Conservation (phyloP, 2,329 filamentous ascomycete species). For the Cladophialophora carrionii region DNA sequence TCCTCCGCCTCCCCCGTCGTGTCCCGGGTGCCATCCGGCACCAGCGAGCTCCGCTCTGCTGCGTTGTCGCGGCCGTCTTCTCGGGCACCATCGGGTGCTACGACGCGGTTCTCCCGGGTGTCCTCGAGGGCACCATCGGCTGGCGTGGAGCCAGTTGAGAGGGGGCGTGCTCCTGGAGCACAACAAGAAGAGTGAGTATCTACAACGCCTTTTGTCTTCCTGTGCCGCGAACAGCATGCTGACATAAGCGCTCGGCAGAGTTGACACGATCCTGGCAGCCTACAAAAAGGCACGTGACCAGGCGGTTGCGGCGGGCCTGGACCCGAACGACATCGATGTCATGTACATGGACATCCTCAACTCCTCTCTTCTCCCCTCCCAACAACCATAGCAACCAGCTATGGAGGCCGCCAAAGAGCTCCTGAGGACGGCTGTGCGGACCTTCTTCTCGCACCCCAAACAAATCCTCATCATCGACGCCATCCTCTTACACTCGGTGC, state of each 20-base stretch:
- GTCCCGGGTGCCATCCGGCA: background rate
- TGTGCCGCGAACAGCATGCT: background rate
- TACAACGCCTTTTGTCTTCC: background rate
- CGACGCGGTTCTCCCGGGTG: background rate
- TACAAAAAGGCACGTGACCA: constrained; percentile 8
- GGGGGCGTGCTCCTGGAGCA: constrained; percentile 1
- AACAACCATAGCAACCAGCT: constrained; percentile 9
- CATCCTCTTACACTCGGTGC: constrained; percentile 71
- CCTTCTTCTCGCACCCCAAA: constrained; percentile 78
- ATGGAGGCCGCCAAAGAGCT: constrained; percentile 75
- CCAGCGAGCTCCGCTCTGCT: background rate
- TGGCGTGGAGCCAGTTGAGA: background rate
- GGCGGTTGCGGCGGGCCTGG: background rate
- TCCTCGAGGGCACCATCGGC: background rate
- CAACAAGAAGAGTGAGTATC: constrained; percentile 3
- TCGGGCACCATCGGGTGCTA: background rate
- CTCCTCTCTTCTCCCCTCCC: background rate
- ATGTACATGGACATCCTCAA: constrained; percentile 1
- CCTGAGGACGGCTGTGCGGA: constrained; percentile 80
- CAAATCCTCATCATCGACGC: constrained; percentile 83
- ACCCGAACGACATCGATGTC: constrained; percentile 3
- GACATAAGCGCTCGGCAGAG: background rate
- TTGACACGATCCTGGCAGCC: background rate
- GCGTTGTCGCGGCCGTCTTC: background rate
- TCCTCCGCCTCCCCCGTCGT: background rate